A percentile compares a stretch with the other conserved stretches of the same genome.
phyloP scores from a whole-genome alignment of 148 eudicot species.

The Vaccinium darrowii region DNA sequence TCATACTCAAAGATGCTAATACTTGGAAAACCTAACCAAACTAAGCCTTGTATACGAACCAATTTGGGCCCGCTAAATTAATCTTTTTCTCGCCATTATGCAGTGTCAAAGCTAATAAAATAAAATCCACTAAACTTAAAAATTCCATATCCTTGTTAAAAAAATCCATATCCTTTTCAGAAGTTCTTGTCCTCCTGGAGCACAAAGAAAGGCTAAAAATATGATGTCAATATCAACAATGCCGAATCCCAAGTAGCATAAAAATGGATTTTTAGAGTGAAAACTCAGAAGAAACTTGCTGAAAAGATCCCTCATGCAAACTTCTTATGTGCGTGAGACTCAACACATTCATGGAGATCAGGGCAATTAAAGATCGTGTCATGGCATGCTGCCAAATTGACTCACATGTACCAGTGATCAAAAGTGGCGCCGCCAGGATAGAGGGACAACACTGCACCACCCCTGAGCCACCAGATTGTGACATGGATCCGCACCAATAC shows the following conservation, averaged over 20 bases:
- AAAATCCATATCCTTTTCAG: too few relatives aligned
- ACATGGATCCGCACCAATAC: too few relatives aligned
- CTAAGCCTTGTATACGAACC: background rate
- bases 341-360: background rate
- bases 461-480: background rate
- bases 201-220: background rate
- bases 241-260: background rate
- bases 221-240: background rate
- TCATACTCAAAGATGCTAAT: background rate
- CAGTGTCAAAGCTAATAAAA: background rate
- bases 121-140: background rate
- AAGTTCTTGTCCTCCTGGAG: background rate
- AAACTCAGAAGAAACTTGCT: background rate
- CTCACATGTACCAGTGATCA: background rate
- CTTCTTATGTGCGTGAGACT: background rate
- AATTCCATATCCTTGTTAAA: too few relatives aligned
- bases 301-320: too few relatives aligned
- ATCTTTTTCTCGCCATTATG: background rate
- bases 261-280: background rate
- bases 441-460: background rate
- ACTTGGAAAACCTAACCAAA: background rate
- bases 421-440: background rate
- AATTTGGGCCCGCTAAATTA: background rate
- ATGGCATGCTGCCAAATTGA: background rate
- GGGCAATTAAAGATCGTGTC: background rate